Evolutionary conservation across 768 basidiomycete genomes (phyloP).

Genomic region (Artomyces pyxidatus): DNA sequence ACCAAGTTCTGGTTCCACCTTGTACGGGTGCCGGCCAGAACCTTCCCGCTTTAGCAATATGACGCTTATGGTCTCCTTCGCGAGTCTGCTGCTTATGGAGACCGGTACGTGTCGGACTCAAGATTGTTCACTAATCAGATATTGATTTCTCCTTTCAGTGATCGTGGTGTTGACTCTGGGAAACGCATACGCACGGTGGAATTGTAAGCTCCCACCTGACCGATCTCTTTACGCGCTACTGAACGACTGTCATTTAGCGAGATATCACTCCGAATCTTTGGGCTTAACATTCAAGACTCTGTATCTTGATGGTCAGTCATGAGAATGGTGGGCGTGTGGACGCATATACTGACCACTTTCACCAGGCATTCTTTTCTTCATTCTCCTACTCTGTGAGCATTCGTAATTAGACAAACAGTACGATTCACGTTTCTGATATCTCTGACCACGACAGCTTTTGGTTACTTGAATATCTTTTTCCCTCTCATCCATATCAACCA

Average conservation of each 20-base stretch:
- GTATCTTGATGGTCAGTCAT: not conserved
- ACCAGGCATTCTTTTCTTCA: not conserved
- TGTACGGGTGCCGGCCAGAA: not conserved
- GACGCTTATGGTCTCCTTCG: not conserved
- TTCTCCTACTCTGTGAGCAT: not conserved
- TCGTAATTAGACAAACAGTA: not conserved
- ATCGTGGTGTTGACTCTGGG: not conserved
- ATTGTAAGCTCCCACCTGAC: not conserved
- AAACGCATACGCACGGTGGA: not conserved
- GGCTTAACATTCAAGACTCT: not conserved
- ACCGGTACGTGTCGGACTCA: not conserved
- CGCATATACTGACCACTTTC: not conserved
- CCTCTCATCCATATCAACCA: not conserved
- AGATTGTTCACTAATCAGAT: not conserved
- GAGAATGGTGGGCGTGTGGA: not conserved
- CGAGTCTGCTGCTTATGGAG: not conserved
- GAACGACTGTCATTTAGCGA: not conserved
- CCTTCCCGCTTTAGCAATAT: not conserved
- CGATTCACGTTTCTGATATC: not conserved
- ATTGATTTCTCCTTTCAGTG: not conserved
- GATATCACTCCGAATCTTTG: not conserved
- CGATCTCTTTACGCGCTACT: not conserved
- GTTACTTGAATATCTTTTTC: not conserved
- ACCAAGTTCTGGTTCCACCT: not conserved
- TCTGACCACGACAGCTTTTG: not conserved